Evolutionary conservation across 2,329 filamentous ascomycete species (phyloP).

Genomic region (Alternaria alternata): DNA sequence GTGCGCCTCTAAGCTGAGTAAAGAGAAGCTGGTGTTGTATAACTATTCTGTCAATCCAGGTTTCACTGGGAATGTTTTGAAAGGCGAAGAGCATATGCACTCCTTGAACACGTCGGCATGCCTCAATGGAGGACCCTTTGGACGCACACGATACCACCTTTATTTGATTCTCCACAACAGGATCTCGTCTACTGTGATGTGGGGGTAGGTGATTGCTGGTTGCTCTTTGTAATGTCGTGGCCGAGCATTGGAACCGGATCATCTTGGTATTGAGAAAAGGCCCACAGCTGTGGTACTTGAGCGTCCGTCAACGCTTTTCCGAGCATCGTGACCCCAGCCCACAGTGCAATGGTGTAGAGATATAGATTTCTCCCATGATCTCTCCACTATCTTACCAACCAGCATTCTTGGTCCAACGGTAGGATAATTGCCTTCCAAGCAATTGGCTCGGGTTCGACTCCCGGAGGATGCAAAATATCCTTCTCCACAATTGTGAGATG

Average conservation of each 20-base stretch:
- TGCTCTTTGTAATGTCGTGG: slow-evolving; percentile 28
- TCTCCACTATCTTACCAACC: slow-evolving; percentile 43
- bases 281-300: slow-evolving; percentile 40
- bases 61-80: background rate
- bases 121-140: background rate
- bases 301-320: slow-evolving; percentile 56
- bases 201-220: slow-evolving; percentile 56
- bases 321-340: slow-evolving; percentile 61
- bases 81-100: slow-evolving; percentile 5
- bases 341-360: slow-evolving; percentile 55
- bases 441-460: too few species aligned
- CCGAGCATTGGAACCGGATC: slow-evolving; percentile 34
- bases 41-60: too few species aligned
- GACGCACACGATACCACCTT: slow-evolving; percentile 7
- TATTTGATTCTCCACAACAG: slow-evolving; percentile 57
- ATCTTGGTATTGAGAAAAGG: slow-evolving; percentile 31
- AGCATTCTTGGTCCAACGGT: too few species aligned
- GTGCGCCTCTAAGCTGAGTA: background rate
- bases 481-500: too few species aligned
- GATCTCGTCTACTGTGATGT: slow-evolving; percentile 55
- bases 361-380: slow-evolving; percentile 52
- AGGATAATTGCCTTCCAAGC: too few species aligned
- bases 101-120: slow-evolving; percentile 18
- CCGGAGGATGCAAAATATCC: too few species aligned
- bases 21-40: too few species aligned